phyloP scores from a whole-genome alignment of 2,329 filamentous ascomycete genomes.

The Mollisia scopiformis region DNA sequence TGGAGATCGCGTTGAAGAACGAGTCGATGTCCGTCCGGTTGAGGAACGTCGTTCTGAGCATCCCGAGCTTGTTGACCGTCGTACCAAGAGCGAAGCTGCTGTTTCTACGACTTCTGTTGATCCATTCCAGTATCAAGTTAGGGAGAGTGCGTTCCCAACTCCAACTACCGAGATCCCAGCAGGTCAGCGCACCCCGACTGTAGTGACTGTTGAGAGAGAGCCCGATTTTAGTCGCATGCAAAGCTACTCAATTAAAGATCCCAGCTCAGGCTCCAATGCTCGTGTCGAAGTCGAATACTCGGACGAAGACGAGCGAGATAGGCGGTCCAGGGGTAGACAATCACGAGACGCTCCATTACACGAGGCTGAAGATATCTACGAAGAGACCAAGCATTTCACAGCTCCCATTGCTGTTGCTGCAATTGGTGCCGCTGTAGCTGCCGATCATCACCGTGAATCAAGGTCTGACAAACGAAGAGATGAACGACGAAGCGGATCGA shows the following conservation, averaged over 20 bases:
- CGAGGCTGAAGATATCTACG: slow-evolving; percentile 47
- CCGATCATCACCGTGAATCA: slow-evolving; percentile 36
- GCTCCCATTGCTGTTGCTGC: slow-evolving; percentile 50
- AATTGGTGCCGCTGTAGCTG: slow-evolving; percentile 50
- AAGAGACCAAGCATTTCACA: slow-evolving; percentile 51
- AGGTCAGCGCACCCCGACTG: slow-evolving; percentile 40
- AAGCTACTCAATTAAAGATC: slow-evolving; percentile 31
- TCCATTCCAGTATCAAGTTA: slow-evolving; percentile 62
- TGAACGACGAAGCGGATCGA: slow-evolving; percentile 42
- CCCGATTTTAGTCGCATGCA: slow-evolving; percentile 42
- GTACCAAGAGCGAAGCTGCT: slow-evolving; percentile 35
- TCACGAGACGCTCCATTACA: slow-evolving; percentile 34
- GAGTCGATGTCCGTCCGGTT: slow-evolving; percentile 14
- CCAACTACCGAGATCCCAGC: slow-evolving; percentile 39
- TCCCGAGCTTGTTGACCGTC: slow-evolving; percentile 12
- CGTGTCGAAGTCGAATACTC: slow-evolving; percentile 15
- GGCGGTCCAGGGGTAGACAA: slow-evolving; percentile 15
- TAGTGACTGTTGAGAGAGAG: slow-evolving; percentile 57
- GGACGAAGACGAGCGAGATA: slow-evolving; percentile 19
- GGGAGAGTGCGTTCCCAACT: slow-evolving; percentile 54
- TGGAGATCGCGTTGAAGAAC: background rate
- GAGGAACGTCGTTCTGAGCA: slow-evolving; percentile 21
- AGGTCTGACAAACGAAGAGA: slow-evolving; percentile 39
- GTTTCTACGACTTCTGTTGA: slow-evolving; percentile 44
- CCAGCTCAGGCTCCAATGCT: slow-evolving; percentile 14